Evolutionary conservation across 768 basidiomycete genomes (phyloP), one percentile per base, ranked within the genome.

Genomic region (Daedaleopsis nitida): DNA sequence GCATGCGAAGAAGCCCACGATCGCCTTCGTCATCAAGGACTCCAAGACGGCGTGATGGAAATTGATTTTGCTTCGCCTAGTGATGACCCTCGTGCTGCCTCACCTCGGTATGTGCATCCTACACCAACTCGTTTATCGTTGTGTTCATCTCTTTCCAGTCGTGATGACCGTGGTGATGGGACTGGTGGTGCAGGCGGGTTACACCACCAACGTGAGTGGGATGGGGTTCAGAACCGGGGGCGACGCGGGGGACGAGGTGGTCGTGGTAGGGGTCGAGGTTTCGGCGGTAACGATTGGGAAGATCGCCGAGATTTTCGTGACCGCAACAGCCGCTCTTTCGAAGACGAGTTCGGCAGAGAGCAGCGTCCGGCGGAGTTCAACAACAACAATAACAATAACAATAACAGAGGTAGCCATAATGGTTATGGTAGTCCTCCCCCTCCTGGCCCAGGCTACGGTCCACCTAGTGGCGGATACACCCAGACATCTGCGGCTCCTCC

Each of bases 11-110:
- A 91, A 66, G 89, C 95, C 0, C 86, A 84, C 65, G 93, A 97
- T 68, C 80, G 86, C 19, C 77, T 97, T 63, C 83, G 92, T 52
- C 88, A 92, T 59, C 86, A 91, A 74, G 83, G 87, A 1, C 74
- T 85, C 55, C 89, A 90, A 69, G 94, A 94, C 68, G 95, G 97
- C 14, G 85, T 88, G 1, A 88, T 97, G 85, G 92, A 96, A 57
- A 87, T 98, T 48, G 78, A 84, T 0, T 92, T 91, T 65, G 89
- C 89, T 35, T 96, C 92, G 89, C 94, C 98, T 59, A 74, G 77
- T 0, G 77, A 81, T 43, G 75, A 82, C 21, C 81, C 83, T 45
- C 76, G 77, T 43, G 80, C 76, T 19, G 73, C 76, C 17, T 65
- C 65, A 51, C 78, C 77, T 66, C 75, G 78, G 77, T 80, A 73